Evolutionary conservation across 2,329 filamentous ascomycete genomes (phyloP).

Genomic region (Thielaviopsis ethacetica): DNA sequence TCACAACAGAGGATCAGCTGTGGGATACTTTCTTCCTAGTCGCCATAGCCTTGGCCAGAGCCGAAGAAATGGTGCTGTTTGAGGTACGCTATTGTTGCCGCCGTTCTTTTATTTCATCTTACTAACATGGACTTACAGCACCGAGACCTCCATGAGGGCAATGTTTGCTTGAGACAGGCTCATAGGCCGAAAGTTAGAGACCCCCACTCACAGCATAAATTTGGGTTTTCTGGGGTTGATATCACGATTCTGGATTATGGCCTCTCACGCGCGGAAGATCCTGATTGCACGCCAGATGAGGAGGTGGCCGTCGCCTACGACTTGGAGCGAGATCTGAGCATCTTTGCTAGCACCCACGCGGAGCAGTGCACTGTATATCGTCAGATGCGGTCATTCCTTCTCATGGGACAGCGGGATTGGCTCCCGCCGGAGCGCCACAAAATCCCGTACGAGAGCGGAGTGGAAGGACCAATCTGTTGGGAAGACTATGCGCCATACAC

Average conservation of each 20-base stretch:
- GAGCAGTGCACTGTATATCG: conserved; percentile 45
- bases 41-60: conserved; percentile 41
- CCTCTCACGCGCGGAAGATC: conserved; percentile 39
- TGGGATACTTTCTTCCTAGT: conserved; percentile 49
- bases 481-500: conserved; percentile 39
- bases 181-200: conserved; percentile 16
- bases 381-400: conserved; percentile 42
- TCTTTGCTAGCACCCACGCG: conserved; percentile 45
- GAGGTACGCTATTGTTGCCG: conserved; percentile 28
- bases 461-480: conserved; percentile 31
- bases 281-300: conserved; percentile 19
- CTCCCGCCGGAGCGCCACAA: conserved; percentile 31
- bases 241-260: conserved; percentile 52
- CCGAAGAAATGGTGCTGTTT: conserved; percentile 40
- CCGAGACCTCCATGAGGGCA: conserved; percentile 49
- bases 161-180: conserved; percentile 38
- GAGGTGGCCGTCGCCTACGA: conserved; percentile 35
- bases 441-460: conserved; percentile 30
- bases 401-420: conserved; percentile 33
- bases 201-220: conserved; percentile 20
- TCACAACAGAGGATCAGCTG: conserved; percentile 32
- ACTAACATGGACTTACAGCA: conserved; percentile 25
- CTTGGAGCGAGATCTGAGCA: conserved; percentile 39
- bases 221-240: conserved; percentile 44
- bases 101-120: not conserved